Conservation (phyloP, 73 alveolate genomes). For the Paramecium sonneborni region DNA sequence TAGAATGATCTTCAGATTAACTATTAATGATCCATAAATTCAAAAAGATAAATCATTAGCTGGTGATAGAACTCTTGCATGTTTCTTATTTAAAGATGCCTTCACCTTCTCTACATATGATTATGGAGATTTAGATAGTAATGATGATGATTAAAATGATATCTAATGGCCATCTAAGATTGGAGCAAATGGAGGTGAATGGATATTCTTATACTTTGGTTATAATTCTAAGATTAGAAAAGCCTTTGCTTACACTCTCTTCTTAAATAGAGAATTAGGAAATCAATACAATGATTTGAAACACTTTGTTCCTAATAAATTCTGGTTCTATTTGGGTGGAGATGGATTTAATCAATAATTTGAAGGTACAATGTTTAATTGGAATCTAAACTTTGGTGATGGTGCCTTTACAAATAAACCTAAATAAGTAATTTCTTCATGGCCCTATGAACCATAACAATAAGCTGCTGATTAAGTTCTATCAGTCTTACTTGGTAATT, state of each 20-base stretch:
- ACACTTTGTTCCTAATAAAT: slow-evolving; percentile 46
- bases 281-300: not conserved
- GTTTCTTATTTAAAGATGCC: slow-evolving; percentile 7
- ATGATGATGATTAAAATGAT: slow-evolving; percentile 42
- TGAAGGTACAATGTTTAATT: slow-evolving; percentile 48
- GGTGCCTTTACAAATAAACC: slow-evolving; percentile 34
- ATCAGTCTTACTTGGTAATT: slow-evolving; percentile 46
- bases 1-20: slow-evolving; percentile 36
- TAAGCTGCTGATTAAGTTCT: not conserved
- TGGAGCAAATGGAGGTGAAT: slow-evolving; percentile 39
- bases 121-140: slow-evolving; percentile 39
- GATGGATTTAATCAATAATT: not conserved
- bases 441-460: slow-evolving; percentile 48
- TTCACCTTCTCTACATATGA: slow-evolving; percentile 46
- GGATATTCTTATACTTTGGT: slow-evolving; percentile 36
- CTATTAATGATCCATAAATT: slow-evolving; percentile 4
- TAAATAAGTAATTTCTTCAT: not conserved
- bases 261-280: not conserved
- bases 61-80: slow-evolving; percentile 45
- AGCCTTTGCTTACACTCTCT: slow-evolving; percentile 21
- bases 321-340: slow-evolving; percentile 54
- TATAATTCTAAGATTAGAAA: not conserved
- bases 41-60: slow-evolving; percentile 20
- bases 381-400: slow-evolving; percentile 46
- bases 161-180: not conserved